phyloP scores from a whole-genome alignment of 2,329 filamentous ascomycete genomes.

The Paecilomyces variotii region DNA sequence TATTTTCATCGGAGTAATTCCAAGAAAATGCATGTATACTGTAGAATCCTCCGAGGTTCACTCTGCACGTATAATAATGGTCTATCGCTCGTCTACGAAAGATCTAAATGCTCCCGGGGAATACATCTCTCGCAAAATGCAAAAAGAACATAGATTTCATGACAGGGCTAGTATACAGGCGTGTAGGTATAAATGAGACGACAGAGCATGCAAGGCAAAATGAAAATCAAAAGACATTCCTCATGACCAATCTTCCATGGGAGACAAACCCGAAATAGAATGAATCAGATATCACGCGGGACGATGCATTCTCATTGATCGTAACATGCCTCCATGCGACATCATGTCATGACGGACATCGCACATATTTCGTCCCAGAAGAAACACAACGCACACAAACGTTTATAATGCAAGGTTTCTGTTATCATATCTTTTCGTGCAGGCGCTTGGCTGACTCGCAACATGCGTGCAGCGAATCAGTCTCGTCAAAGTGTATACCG shows the following conservation, averaged over 20 bases:
- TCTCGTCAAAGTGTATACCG: not conserved
- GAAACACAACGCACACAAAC: not conserved
- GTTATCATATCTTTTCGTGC: not conserved
- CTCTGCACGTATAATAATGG: not conserved
- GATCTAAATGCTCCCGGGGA: not conserved
- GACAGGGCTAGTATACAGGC: not conserved
- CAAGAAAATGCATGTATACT: not conserved
- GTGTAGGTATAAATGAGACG: not conserved
- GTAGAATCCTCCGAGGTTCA: not conserved
- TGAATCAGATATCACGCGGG: not conserved
- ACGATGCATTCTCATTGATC: not conserved
- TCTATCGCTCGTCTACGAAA: not conserved
- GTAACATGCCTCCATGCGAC: not conserved
- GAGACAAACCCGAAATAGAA: not conserved
- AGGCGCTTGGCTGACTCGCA: not conserved
- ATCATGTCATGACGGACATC: not conserved
- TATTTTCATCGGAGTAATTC: not conserved
- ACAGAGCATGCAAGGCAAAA: not conserved
- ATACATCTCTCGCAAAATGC: not conserved
- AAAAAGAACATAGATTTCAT: not conserved
- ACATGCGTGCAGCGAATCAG: not conserved
- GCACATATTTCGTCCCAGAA: not conserved
- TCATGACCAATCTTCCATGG: not conserved
- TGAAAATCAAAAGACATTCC: not conserved
- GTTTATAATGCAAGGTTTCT: not conserved